A percentile compares a stretch with the other conserved stretches of the same genome.
Evolutionary conservation across 83 land plant genomes (phyloP).

Genomic region (Picea abies): DNA sequence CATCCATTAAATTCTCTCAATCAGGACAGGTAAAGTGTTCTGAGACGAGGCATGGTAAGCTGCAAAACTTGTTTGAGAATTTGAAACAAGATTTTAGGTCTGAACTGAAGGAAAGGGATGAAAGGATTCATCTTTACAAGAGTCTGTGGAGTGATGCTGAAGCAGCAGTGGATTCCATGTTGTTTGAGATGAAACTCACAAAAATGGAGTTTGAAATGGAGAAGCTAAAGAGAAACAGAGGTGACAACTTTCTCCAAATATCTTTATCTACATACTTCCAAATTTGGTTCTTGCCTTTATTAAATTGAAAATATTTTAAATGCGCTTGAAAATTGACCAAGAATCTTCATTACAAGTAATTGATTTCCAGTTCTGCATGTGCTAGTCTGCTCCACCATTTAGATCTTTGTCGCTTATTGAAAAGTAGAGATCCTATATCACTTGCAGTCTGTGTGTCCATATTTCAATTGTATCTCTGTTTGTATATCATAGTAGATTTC

Average conservation of each 20-base stretch:
- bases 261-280: background rate
- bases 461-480: no score
- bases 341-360: background rate
- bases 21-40: no score
- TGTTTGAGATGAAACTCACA: background rate
- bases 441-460: no score
- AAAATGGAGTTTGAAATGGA: slow-evolving; percentile 13
- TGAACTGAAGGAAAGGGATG: no score
- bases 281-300: background rate
- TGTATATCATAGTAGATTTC: no score
- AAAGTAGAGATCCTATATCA: background rate
- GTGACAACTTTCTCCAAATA: background rate
- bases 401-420: background rate
- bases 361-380: background rate
- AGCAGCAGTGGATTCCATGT: background rate
- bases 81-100: no score
- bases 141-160: background rate
- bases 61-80: no score
- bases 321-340: background rate
- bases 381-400: background rate
- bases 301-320: background rate
- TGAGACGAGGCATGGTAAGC: no score
- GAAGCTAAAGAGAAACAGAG: background rate
- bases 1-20: no score
- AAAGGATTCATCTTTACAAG: no score